These are phyloP conservation scores for Fragaria nilgerrensis DNA, from an alignment of 306 rosid species.

Conservation along the genomic window DNA sequence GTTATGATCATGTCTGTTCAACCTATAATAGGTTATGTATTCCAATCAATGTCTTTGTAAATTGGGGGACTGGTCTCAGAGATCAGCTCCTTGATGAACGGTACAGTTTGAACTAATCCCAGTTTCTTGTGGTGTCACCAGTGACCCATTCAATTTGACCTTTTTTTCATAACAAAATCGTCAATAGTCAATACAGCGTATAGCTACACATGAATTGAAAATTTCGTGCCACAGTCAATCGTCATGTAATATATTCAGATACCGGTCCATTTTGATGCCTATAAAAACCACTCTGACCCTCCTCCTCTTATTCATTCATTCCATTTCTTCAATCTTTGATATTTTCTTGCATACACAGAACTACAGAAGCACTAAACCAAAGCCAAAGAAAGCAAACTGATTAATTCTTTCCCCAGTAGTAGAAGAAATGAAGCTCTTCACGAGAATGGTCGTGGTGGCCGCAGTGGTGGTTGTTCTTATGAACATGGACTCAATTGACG, in stretches of 20 bases:
- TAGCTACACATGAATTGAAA: not conserved
- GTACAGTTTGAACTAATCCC: not conserved
- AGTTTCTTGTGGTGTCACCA: not conserved
- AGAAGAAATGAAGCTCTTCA: slow-evolving; percentile 2
- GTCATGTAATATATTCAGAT: not conserved
- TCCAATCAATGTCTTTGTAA: slow-evolving; percentile 9
- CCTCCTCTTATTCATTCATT: not conserved
- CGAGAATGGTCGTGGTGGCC: not conserved
- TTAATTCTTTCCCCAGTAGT: not conserved
- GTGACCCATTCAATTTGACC: slow-evolving; percentile 13
- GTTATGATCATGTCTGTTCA: slow-evolving; percentile 11
- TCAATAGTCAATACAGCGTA: slow-evolving; percentile 10
- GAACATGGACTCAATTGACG: slow-evolving; percentile 7
- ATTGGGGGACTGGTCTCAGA: slow-evolving; percentile 6
- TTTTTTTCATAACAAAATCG: not conserved
- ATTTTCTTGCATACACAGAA: not conserved
- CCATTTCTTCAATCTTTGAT: not conserved
- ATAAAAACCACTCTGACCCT: not conserved
- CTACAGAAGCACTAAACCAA: not conserved
- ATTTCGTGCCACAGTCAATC: not conserved
- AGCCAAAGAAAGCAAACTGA: not conserved
- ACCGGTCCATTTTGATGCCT: not conserved
- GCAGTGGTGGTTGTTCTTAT: slow-evolving; percentile 6
- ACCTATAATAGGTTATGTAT: not conserved
- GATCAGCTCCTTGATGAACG: slow-evolving; percentile 10